Evolutionary conservation across 257 asterid species (phyloP), one percentile per base, ranked within the genome.

Genomic region (Solanum neorickii): DNA sequence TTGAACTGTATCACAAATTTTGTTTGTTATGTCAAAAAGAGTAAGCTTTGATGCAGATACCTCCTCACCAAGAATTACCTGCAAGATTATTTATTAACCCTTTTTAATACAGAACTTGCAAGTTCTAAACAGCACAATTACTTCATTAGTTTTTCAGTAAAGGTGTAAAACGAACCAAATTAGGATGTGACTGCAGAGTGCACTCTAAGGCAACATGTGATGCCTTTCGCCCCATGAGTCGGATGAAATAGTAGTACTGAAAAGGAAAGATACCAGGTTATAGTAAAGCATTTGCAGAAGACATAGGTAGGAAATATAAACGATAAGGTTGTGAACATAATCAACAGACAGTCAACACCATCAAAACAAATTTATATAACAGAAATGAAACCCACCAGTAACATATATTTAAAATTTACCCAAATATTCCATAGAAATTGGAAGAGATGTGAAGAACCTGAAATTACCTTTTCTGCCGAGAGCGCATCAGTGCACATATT

Each of bases 191-290:
- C 83, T 97, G 99, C 70, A 97, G 99, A 47, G 99, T 93, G 92
- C 99, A 97, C 82, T 97, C 99, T 91, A 97, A 68, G 37, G 98
- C 98, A 92, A 97, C 98, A 87, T 97, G 99, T 75, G 99, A 97
- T 87, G 98, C 98, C 93, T 95, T 97, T 83, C 99, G 92, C 65
- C 99, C 99, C 99, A 95, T 97, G 90, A 97, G 98, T 84, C 98
- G 93, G 89, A 97, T 95, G 88, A 97, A 97, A 83, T 97, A 97
- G 88, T 97, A 97, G 92, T 97, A 97, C 99, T 95, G 94, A 91
- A 92, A 89, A 82, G 60, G 83, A 76, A 88, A 77, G 90, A 70
- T 76, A 80, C 85, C 18, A 29, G 20, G 46, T 80, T 80, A 49
- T 18, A 46, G 83, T 80, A 46, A 27, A 9, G 20, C 8, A 42